These are phyloP conservation scores for Leccinum fallax DNA, from an alignment of 1,284 basidiomycete species.

Conservation along the genomic window DNA sequence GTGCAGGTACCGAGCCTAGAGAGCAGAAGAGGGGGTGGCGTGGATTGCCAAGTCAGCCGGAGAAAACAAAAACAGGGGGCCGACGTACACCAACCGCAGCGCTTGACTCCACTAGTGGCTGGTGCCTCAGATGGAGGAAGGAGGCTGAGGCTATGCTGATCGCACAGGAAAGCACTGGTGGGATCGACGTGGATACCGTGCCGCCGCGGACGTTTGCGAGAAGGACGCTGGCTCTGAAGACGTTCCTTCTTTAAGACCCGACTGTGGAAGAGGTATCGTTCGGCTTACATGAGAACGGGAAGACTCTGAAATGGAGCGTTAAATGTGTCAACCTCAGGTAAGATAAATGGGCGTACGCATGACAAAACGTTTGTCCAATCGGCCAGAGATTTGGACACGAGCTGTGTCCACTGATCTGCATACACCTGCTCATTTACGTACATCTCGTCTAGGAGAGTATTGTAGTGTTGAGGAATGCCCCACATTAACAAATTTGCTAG, in stretches of 20 bases:
- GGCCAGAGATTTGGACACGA: conserved; percentile 26
- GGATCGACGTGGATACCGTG: conserved; percentile 23
- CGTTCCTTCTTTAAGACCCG: neutral
- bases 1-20: conserved; percentile 29
- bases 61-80: neutral
- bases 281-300: conserved; percentile 32
- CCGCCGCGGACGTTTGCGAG: conserved; percentile 29
- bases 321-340: conserved; percentile 5
- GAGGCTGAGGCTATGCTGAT: conserved; percentile 33
- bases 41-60: conserved; percentile 1
- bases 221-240: conserved; percentile 28
- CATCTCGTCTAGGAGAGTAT: conserved; percentile 28
- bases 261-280: neutral
- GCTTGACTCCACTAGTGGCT: conserved; percentile 21
- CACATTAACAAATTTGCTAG: conserved; percentile 27
- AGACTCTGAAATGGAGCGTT: conserved; percentile 24
- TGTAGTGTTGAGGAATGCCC: conserved; percentile 32
- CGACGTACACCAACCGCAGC: conserved; percentile 30
- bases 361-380: conserved; percentile 35
- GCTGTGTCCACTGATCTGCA: conserved; percentile 35
- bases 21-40: neutral
- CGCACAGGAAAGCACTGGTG: conserved; percentile 26
- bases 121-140: conserved; percentile 31
- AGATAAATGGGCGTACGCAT: conserved; percentile 23
- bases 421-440: conserved; percentile 39